Evolutionary conservation across 2,329 filamentous ascomycete species (phyloP).

Genomic region (Corynespora cassiicola): DNA sequence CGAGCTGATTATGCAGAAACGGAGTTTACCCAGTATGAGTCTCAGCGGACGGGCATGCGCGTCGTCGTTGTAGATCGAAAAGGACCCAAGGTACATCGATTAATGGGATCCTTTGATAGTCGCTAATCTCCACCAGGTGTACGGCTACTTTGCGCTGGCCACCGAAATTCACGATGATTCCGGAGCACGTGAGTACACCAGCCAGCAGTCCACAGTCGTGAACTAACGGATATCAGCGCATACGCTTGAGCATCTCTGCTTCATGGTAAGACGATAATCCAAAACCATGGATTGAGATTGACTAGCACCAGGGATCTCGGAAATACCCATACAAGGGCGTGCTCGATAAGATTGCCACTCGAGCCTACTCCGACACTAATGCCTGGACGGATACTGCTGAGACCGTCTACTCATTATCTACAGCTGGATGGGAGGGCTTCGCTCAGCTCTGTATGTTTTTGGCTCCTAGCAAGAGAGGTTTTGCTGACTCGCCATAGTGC

Average conservation of each 20-base stretch:
- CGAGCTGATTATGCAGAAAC: constrained; percentile 88
- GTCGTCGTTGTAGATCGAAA: constrained; percentile 90
- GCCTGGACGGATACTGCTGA: constrained; percentile 97
- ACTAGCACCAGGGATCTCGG: constrained; percentile 85
- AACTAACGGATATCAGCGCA: constrained; percentile 52
- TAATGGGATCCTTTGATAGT: background rate
- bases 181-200: constrained; percentile 70
- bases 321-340: constrained; percentile 95
- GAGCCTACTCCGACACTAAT: constrained; percentile 93
- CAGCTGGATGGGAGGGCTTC: constrained; percentile 96
- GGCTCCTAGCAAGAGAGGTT: background rate
- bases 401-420: constrained; percentile 94
- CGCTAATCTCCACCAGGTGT: constrained; percentile 54
- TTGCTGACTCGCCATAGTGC: constrained; percentile 56
- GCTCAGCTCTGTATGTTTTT: constrained; percentile 69
- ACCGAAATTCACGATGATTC: constrained; percentile 99
- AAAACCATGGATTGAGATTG: constrained; percentile 32
- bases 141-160: constrained; percentile 92
- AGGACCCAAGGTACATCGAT: constrained; percentile 73
- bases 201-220: no score
- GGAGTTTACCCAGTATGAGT: constrained; percentile 93
- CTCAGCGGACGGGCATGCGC: constrained; percentile 90
- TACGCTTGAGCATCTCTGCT: constrained; percentile 60
- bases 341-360: constrained; percentile 89
- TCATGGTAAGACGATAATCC: constrained; percentile 47